A percentile compares a stretch with the other conserved stretches of the same genome.
Conservation (phyloP, 129 eudicot genomes). For the Pittosporum tobira region DNA sequence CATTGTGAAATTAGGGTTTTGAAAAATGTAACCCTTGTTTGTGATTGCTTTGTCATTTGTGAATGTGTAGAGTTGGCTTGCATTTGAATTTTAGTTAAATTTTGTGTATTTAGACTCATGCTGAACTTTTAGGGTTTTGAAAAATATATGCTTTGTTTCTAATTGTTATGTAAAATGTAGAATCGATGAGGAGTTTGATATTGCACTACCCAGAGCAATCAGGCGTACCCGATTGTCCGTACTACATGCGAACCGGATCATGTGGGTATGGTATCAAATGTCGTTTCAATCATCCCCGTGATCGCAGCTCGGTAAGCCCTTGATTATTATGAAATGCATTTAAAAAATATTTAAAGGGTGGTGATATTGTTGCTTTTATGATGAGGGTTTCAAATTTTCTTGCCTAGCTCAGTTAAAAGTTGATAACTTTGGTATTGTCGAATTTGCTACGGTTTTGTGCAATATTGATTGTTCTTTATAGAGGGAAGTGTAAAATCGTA, state of each 20-base stretch:
- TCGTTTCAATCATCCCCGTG: conserved; percentile 87
- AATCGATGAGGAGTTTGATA: conserved; percentile 55
- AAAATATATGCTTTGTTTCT: too few species aligned
- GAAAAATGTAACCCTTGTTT: conserved; percentile 9
- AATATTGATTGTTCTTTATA: too few species aligned
- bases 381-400: background rate
- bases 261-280: conserved; percentile 91
- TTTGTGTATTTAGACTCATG: conserved; percentile 16
- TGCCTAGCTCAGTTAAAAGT: background rate
- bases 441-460: background rate
- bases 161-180: conserved; percentile 35
- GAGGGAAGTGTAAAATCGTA: too few species aligned
- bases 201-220: conserved; percentile 75
- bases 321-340: conserved; percentile 8
- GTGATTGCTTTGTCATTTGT: background rate
- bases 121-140: too few species aligned
- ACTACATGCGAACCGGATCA: conserved; percentile 78
- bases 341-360: background rate
- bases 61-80: background rate
- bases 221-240: conserved; percentile 75
- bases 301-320: conserved; percentile 53
- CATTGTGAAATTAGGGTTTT: conserved; percentile 32
- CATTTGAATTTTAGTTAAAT: background rate
- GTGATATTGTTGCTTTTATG: background rate
- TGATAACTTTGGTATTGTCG: background rate